phyloP scores from a whole-genome alignment of 495 filamentous ascomycete genomes.

The Penicillium cataractarum region DNA sequence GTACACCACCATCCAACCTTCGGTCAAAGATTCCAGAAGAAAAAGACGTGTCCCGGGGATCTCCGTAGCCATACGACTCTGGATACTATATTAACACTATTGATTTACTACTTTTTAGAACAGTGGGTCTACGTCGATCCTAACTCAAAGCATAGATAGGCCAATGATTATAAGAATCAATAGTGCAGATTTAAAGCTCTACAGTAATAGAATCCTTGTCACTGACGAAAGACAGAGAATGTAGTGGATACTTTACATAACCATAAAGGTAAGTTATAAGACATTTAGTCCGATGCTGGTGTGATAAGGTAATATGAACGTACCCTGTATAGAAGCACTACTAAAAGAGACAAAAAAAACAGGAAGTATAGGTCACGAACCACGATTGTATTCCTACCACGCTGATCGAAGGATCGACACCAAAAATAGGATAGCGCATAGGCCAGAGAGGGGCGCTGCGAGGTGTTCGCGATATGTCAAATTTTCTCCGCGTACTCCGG shows the following conservation, averaged over 20 bases:
- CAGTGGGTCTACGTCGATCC: conserved; percentile 28
- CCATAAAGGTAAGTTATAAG: too few relatives aligned
- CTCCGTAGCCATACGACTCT: conserved; percentile 12
- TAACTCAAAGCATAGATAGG: not conserved
- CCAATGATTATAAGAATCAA: conserved; percentile 17
- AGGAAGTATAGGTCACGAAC: not conserved
- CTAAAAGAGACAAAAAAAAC: not conserved
- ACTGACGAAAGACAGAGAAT: not conserved
- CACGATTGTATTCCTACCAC: not conserved
- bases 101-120: conserved; percentile 23
- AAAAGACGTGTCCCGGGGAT: not conserved
- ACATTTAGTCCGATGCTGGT: not conserved
- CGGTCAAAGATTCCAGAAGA: conserved; percentile 12
- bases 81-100: conserved; percentile 23
- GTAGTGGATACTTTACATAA: not conserved
- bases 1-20: conserved; percentile 4
- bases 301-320: too few relatives aligned
- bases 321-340: not conserved
- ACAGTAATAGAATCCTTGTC: conserved; percentile 8
- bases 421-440: not conserved
- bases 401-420: not conserved
- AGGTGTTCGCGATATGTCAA: conserved; percentile 15
- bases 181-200: conserved; percentile 19
- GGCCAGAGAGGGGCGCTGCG: not conserved
- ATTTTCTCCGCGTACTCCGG: conserved; percentile 13